These are phyloP conservation scores for Dioszegia crocea DNA, from an alignment of 768 basidiomycete genomes.

Conservation along the genomic window DNA sequence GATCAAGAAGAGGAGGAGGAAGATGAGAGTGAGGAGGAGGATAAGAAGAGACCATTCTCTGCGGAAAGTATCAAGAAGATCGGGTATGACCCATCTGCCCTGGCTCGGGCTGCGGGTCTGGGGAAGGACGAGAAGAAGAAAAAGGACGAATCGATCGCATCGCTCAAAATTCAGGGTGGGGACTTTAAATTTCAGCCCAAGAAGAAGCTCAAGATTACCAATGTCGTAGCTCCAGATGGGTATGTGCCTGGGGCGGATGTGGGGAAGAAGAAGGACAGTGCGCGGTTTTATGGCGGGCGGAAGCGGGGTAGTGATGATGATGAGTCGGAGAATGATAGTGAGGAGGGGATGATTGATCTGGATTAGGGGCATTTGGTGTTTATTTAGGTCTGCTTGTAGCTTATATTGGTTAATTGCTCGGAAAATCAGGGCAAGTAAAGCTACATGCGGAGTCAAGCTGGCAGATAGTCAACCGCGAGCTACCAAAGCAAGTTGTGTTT, in stretches of 20 bases:
- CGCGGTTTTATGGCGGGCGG: not conserved
- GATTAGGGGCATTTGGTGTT: not conserved
- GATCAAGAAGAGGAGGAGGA: conserved; percentile 60
- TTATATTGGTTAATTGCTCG: not conserved
- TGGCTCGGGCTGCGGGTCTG: not conserved
- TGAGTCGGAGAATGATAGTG: not conserved
- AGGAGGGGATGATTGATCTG: conserved; percentile 7
- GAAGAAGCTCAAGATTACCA: conserved; percentile 1
- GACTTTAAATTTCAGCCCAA: not conserved
- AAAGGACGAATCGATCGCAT: conserved; percentile 3
- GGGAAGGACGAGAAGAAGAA: conserved; percentile 1
- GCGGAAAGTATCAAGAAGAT: conserved; percentile 37
- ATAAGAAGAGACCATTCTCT: conserved; percentile 30
- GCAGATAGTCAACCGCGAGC: too few species aligned
- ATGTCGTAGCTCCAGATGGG: conserved; percentile 1
- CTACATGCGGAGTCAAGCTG: too few species aligned
- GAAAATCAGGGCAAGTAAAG: too few species aligned
- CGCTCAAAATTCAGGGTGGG: not conserved
- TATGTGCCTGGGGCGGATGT: not conserved
- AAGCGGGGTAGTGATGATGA: not conserved
- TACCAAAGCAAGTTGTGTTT: too few species aligned
- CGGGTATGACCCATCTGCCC: conserved; percentile 40
- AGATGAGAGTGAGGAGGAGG: conserved; percentile 22
- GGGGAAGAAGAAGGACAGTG: not conserved
- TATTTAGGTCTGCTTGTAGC: too few species aligned